Conservation (phyloP, 129 eudicot species). For the Logfia minima region DNA sequence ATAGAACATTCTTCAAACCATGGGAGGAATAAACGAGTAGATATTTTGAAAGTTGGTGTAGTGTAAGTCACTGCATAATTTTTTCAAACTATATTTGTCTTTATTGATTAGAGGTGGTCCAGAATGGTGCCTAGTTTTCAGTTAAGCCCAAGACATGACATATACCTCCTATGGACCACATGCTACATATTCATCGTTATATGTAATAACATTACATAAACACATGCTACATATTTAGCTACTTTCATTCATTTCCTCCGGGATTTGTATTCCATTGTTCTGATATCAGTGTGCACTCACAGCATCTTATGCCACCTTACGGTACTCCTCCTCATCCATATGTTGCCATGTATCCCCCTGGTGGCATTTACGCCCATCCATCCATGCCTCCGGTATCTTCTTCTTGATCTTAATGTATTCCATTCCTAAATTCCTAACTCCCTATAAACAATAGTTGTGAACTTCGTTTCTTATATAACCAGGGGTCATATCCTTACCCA, state of each 20-base stretch:
- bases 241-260: not conserved
- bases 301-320: slow-evolving; percentile 97
- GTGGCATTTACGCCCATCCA: slow-evolving; percentile 97
- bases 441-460: slow-evolving; percentile 3
- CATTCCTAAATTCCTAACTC: not conserved
- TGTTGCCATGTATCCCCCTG: slow-evolving; percentile 98
- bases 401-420: slow-evolving; percentile 9
- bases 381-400: slow-evolving; percentile 87
- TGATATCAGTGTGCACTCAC: slow-evolving; percentile 37
- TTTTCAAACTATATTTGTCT: not conserved
- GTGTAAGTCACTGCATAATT: not conserved
- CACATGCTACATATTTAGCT: slow-evolving; percentile 13
- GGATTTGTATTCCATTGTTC: slow-evolving; percentile 18
- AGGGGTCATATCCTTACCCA: slow-evolving; percentile 98
- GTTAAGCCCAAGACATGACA: not conserved
- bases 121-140: not conserved
- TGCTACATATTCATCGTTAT: not conserved
- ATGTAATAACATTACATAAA: not conserved
- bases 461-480: slow-evolving; percentile 11
- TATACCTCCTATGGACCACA: not conserved
- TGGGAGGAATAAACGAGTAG: not conserved
- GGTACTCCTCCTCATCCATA: slow-evolving; percentile 99
- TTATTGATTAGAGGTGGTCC: not conserved
- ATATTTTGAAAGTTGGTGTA: not conserved
- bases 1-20: not conserved